Conservation (phyloP, 345 rosid genomes). For the Conringia planisiliqua region DNA sequence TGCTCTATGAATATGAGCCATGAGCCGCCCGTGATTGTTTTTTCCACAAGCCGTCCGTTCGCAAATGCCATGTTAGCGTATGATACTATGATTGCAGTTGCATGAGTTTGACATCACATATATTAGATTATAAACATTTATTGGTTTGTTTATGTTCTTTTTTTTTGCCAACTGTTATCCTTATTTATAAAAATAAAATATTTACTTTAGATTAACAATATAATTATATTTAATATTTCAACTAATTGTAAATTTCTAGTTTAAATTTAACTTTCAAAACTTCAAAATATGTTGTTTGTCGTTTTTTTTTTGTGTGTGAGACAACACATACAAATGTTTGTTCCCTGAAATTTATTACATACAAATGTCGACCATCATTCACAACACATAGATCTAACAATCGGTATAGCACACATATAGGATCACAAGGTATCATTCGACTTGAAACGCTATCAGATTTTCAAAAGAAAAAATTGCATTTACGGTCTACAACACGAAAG, state of each 20-base stretch:
- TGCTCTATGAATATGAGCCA: background rate
- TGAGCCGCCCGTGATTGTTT: background rate
- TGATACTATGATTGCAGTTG: background rate
- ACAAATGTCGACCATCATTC: background rate
- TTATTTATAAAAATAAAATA: background rate
- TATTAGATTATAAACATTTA: background rate
- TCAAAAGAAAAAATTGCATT: background rate
- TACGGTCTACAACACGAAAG: background rate
- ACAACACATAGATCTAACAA: background rate
- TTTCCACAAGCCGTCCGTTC: background rate
- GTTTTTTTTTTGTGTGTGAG: too few relatives aligned
- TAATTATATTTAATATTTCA: too few relatives aligned
- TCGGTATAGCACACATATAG: background rate
- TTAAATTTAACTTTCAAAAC: background rate
- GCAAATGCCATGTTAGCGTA: background rate
- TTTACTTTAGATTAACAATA: background rate
- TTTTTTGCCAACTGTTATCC: background rate
- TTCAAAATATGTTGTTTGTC: background rate
- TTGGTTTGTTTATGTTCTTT: background rate
- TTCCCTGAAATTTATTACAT: too few relatives aligned
- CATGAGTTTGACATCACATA: background rate
- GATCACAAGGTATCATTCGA: background rate
- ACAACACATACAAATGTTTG: too few relatives aligned
- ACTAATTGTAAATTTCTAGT: too few relatives aligned
- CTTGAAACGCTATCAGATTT: background rate